These are phyloP conservation scores for Somion occarium DNA, from an alignment of 1,284 basidiomycete species.

Conservation along the genomic window DNA sequence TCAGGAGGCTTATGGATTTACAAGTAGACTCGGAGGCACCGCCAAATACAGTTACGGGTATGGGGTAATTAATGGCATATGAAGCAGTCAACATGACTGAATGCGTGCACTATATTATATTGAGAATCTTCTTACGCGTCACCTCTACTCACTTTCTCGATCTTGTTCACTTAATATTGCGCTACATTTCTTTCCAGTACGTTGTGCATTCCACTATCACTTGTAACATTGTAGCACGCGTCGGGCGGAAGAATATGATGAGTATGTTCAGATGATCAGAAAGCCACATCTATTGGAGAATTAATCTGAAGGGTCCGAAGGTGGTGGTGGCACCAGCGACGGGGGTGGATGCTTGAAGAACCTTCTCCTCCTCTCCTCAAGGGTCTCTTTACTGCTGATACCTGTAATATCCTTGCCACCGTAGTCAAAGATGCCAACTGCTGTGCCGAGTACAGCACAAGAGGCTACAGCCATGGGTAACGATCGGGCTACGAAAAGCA, in stretches of 20 bases:
- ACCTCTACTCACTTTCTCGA: no score
- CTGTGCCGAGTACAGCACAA: slow-evolving; percentile 76
- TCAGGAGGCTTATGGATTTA: slow-evolving; percentile 4
- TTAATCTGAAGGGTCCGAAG: slow-evolving; percentile 20
- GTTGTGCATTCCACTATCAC: no score
- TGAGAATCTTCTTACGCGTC: no score
- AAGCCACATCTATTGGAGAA: background rate
- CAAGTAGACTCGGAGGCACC: no score
- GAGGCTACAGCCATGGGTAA: slow-evolving; percentile 80
- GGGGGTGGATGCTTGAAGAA: slow-evolving; percentile 65
- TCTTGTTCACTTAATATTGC: no score
- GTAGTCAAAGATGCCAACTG: slow-evolving; percentile 83
- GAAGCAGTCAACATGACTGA: no score
- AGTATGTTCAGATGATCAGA: background rate
- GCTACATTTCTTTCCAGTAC: no score
- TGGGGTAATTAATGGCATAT: no score
- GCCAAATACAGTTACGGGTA: no score
- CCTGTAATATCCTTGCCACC: slow-evolving; percentile 60
- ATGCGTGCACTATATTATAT: no score
- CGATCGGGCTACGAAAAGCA: slow-evolving; percentile 66
- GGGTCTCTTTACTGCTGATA: slow-evolving; percentile 33
- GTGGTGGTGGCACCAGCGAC: slow-evolving; percentile 21
- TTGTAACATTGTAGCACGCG: no score
- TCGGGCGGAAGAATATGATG: background rate
- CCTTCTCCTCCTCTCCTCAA: slow-evolving; percentile 59